These are phyloP conservation scores for Dioszegia aurantiaca DNA, from an alignment of 768 basidiomycete genomes.

Conservation along the genomic window DNA sequence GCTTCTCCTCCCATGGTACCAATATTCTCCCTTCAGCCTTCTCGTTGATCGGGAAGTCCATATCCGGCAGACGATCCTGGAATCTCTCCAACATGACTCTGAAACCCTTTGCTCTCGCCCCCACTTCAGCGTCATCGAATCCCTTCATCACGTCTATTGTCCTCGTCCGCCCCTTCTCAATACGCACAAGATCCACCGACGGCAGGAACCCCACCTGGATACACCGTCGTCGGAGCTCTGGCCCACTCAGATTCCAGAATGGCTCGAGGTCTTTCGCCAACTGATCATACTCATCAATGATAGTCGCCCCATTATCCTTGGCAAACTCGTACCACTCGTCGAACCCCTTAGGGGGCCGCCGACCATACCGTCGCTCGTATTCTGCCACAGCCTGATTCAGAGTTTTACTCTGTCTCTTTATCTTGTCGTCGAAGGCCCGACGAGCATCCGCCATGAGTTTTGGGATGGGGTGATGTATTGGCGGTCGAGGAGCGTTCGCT, in stretches of 20 bases:
- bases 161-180: constrained; percentile 63
- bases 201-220: constrained; percentile 71
- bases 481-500: constrained; percentile 37
- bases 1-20: constrained; percentile 84
- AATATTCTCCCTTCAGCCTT: constrained; percentile 91
- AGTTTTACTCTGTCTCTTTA: constrained; percentile 45
- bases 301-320: constrained; percentile 65
- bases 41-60: constrained; percentile 91
- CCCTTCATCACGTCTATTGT: constrained; percentile 64
- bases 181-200: constrained; percentile 80
- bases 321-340: constrained; percentile 64
- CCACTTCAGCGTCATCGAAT: constrained; percentile 66
- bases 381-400: constrained; percentile 47
- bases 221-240: constrained; percentile 65
- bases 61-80: constrained; percentile 71
- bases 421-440: constrained; percentile 42
- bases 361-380: constrained; percentile 46
- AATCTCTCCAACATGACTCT: constrained; percentile 71
- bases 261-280: constrained; percentile 77
- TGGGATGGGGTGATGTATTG: constrained; percentile 52
- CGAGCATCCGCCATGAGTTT: constrained; percentile 50
- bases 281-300: constrained; percentile 82
- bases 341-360: constrained; percentile 50
- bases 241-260: constrained; percentile 72
- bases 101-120: constrained; percentile 76